phyloP scores from a whole-genome alignment of 345 rosid species.

The Eucalyptus cloeziana region DNA sequence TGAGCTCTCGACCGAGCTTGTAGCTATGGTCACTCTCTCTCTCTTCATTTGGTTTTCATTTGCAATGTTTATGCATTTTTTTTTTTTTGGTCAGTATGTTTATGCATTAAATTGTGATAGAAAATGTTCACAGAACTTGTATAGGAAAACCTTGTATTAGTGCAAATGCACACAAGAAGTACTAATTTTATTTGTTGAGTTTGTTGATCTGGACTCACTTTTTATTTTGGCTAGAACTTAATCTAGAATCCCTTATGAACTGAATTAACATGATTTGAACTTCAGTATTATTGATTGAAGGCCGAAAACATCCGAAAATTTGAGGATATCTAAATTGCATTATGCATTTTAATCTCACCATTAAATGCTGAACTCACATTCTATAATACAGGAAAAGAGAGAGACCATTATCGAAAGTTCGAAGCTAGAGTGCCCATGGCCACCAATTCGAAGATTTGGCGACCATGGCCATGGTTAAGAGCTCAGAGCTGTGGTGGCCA shows the following conservation, averaged over 20 bases:
- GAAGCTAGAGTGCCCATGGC: not conserved
- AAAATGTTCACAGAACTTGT: not conserved
- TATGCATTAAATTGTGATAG: not conserved
- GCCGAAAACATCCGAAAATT: not conserved
- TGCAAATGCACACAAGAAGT: not conserved
- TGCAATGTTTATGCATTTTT: not conserved
- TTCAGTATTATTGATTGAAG: not conserved
- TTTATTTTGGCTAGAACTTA: not conserved
- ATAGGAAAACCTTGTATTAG: not conserved
- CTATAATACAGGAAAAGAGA: not conserved
- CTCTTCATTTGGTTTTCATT: not conserved
- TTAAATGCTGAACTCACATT: not conserved
- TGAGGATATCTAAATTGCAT: not conserved
- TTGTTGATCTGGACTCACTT: not conserved
- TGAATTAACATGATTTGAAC: not conserved
- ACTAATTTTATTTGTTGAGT: not conserved
- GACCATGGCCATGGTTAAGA: not conserved
- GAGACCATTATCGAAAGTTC: fast-evolving
- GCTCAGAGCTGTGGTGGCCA: not conserved
- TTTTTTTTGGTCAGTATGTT: too few relatives aligned
- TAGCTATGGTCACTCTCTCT: not conserved
- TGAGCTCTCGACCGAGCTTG: not conserved
- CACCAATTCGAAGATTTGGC: not conserved
- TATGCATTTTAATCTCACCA: not conserved
- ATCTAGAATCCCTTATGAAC: not conserved